These are phyloP conservation scores for Scheffersomyces parashehatae DNA, from an alignment of 1,139 yeast species.

Conservation along the genomic window DNA sequence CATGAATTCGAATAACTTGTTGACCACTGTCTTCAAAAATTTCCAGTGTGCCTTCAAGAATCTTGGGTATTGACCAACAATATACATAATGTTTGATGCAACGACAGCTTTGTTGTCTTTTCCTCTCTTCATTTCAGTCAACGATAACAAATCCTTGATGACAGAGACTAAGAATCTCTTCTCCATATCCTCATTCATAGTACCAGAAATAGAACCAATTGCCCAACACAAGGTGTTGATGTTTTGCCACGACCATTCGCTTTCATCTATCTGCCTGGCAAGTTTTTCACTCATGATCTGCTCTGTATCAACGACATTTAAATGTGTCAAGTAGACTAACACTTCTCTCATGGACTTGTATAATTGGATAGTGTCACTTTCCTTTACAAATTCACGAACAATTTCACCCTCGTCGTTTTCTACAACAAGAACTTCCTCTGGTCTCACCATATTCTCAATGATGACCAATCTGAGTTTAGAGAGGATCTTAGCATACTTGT, in stretches of 20 bases:
- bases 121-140: slow-evolving; percentile 95
- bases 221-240: slow-evolving; percentile 99
- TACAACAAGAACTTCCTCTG: slow-evolving; percentile 94
- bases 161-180: slow-evolving; percentile 90
- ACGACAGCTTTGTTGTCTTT: slow-evolving; percentile 98
- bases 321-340: slow-evolving; percentile 89
- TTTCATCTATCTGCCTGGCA: slow-evolving; percentile 89
- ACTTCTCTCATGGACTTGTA: slow-evolving; percentile 96
- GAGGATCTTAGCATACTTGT: slow-evolving; percentile 71
- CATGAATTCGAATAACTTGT: slow-evolving; percentile 96
- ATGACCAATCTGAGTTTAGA: slow-evolving; percentile 85
- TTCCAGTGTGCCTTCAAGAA: slow-evolving; percentile 98
- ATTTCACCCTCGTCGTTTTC: slow-evolving; percentile 99
- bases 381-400: slow-evolving; percentile 95
- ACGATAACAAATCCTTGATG: slow-evolving; percentile 83
- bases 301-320: slow-evolving; percentile 93
- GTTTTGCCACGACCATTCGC: slow-evolving; percentile 99
- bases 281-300: slow-evolving; percentile 89
- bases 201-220: slow-evolving; percentile 96
- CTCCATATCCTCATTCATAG: slow-evolving; percentile 98
- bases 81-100: slow-evolving; percentile 98
- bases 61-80: slow-evolving; percentile 98
- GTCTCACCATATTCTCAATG: slow-evolving; percentile 97
- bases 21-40: slow-evolving; percentile 91
- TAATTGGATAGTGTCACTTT: slow-evolving; percentile 92